Evolutionary conservation across 129 eudicot species (phyloP), one percentile per base, ranked within the genome.

Genomic region (Chrysanthemum makinoi): DNA sequence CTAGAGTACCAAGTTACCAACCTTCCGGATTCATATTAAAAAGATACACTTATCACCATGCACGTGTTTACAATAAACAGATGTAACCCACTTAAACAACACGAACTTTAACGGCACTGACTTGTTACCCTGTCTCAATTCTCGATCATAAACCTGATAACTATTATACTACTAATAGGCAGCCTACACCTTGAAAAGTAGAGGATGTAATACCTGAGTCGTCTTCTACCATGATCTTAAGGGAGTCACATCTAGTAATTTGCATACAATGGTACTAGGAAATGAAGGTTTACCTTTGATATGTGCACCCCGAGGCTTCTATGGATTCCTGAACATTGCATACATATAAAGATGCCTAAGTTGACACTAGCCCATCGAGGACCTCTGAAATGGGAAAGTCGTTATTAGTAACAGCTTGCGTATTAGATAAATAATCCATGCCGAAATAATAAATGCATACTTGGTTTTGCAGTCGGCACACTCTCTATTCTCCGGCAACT

Each of bases 281-380:
- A 67, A 64, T 65, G 20, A 72, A 81, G 47, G 47, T 24, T 73
- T 75, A 94, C 98, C 97, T 94, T 94, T 69, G 98, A 87, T 73
- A 94, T 94, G 83, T 94, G 98, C 47, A 89, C 97, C 47, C 98
- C 98, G 72, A 94, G 98, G 80, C 98, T 89, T 81, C 98, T 81
- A 72, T 94, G 98, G 77, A 94, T 89, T 56, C 98, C 98, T 70
- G 98, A 94, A 79, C 98, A 94, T 80, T 89, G 95, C 93, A 94
- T 88, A 86, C 98, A 94, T 71, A 94, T 89, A 74, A 94, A 94
- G 83, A 94, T 86, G 59, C 98, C 98, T 55, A 94, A 76, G 80
- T 94, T 94, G 69, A 94, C 90, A 75, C 98, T 94, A 47, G 98
- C 95, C 98, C 98, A 94, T 86, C 98, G 82, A 35, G 98, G 98